These are phyloP conservation scores for Dothiorella sarmentorum DNA, from an alignment of 2,329 filamentous ascomycete species.

Conservation along the genomic window DNA sequence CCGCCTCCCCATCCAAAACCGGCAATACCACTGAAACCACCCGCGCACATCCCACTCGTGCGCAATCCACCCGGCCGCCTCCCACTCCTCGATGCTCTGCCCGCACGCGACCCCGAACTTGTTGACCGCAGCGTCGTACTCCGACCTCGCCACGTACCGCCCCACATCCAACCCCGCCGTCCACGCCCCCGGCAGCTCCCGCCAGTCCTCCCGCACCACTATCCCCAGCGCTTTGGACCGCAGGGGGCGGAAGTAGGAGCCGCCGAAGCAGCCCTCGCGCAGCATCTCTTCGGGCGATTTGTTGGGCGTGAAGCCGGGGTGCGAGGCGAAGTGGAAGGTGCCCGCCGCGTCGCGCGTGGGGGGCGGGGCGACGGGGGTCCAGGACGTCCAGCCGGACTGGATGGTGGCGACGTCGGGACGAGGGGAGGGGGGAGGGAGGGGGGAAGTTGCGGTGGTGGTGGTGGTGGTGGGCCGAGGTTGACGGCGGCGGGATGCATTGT, in stretches of 20 bases:
- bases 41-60: constrained; percentile 52
- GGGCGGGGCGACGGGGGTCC: constrained; percentile 38
- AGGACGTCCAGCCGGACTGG: constrained; percentile 43
- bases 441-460: background rate
- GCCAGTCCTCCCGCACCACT: constrained; percentile 47
- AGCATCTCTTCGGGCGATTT: constrained; percentile 53
- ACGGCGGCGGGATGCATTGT: background rate
- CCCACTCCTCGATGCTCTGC: constrained; percentile 55
- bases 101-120: constrained; percentile 53
- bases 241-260: constrained; percentile 51
- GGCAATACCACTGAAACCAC: constrained; percentile 58
- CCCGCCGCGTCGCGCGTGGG: constrained; percentile 44
- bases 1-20: constrained; percentile 50
- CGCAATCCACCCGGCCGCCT: constrained; percentile 54
- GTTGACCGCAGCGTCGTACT: constrained; percentile 50
- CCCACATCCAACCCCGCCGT: constrained; percentile 38
- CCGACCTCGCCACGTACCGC: constrained; percentile 39
- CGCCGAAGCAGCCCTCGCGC: constrained; percentile 52
- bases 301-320: constrained; percentile 49
- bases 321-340: constrained; percentile 46
- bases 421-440: background rate
- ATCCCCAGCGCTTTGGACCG: constrained; percentile 42
- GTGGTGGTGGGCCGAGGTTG: background rate
- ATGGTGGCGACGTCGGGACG: constrained; percentile 29
- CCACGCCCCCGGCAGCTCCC: constrained; percentile 47